phyloP scores from a whole-genome alignment of 2,329 filamentous ascomycete species.

The Corniculantispora saksenae region DNA sequence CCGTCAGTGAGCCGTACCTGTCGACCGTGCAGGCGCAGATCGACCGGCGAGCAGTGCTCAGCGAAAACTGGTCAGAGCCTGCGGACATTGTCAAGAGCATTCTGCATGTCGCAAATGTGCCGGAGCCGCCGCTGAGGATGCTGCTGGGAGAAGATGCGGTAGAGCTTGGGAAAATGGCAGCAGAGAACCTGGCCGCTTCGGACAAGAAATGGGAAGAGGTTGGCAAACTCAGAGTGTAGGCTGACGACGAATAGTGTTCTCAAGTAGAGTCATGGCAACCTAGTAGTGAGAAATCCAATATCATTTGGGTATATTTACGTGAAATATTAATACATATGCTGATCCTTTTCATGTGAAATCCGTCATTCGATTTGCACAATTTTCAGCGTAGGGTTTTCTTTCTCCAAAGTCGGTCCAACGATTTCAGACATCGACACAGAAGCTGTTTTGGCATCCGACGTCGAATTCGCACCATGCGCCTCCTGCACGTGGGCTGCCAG shows the following conservation, averaged over 20 bases:
- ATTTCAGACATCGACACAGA: slow-evolving; percentile 20
- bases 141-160: slow-evolving; percentile 33
- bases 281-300: not conserved
- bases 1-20: slow-evolving; percentile 37
- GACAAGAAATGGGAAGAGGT: slow-evolving; percentile 33
- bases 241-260: not conserved
- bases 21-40: slow-evolving; percentile 35
- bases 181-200: slow-evolving; percentile 28
- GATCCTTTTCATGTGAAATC: too few relatives aligned
- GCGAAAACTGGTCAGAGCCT: not conserved
- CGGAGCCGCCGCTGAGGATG: slow-evolving; percentile 31
- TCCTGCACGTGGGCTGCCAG: slow-evolving; percentile 42
- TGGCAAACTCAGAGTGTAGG: slow-evolving; percentile 11
- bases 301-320: slow-evolving; percentile 2
- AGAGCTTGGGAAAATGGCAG: slow-evolving; percentile 25
- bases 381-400: slow-evolving; percentile 36
- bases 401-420: slow-evolving; percentile 31
- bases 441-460: not conserved
- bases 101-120: slow-evolving; percentile 2
- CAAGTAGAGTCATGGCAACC: too few relatives aligned
- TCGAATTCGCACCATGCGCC: slow-evolving; percentile 31
- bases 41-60: not conserved
- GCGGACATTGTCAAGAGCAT: slow-evolving; percentile 3
- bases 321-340: not conserved
- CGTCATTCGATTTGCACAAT: slow-evolving; percentile 24